Percentiles rank a stretch among this genome's conserved stretches.
Evolutionary conservation across 805 yeast genomes (phyloP).

Genomic region (Huiozyma sinensis): DNA sequence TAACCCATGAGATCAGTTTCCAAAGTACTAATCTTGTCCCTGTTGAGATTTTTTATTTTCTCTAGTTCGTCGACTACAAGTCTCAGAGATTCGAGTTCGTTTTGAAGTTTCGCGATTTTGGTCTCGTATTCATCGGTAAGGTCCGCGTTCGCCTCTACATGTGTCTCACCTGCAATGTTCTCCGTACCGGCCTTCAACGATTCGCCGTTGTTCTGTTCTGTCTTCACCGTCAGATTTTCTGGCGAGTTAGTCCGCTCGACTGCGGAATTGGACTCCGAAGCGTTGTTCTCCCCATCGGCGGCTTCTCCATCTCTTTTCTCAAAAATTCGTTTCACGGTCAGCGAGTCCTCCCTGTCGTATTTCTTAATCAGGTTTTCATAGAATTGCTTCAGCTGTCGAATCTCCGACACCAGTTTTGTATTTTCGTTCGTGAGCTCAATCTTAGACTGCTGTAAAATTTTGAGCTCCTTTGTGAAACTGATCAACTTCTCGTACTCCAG

Average conservation of each 20-base stretch:
- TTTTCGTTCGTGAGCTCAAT: conserved; percentile 15
- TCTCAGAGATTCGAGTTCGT: conserved; percentile 17
- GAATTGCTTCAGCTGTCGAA: conserved; percentile 14
- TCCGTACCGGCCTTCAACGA: neutral
- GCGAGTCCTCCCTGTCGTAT: conserved; percentile 25
- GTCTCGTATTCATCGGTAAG: conserved; percentile 8
- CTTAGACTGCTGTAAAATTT: conserved; percentile 11
- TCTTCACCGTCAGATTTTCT: neutral
- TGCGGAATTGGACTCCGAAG: neutral
- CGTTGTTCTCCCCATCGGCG: neutral
- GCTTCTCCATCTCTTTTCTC: conserved; percentile 10
- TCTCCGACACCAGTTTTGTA: conserved; percentile 15
- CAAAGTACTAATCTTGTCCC: conserved; percentile 14
- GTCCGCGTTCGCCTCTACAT: neutral
- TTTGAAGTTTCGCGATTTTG: conserved; percentile 16
- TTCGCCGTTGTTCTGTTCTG: neutral
- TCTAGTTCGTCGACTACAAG: conserved; percentile 16
- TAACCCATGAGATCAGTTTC: conserved; percentile 15
- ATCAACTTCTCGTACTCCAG: conserved; percentile 8
- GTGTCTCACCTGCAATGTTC: neutral
- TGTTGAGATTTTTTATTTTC: conserved; percentile 12
- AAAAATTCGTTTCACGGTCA: conserved; percentile 24
- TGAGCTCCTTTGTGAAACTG: conserved; percentile 10
- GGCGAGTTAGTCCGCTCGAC: conserved; percentile 1
- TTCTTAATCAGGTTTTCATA: conserved; percentile 22